Evolutionary conservation across 768 basidiomycete genomes (phyloP), one percentile per base, ranked within the genome.

Genomic region (Leucosporidium scottii): DNA sequence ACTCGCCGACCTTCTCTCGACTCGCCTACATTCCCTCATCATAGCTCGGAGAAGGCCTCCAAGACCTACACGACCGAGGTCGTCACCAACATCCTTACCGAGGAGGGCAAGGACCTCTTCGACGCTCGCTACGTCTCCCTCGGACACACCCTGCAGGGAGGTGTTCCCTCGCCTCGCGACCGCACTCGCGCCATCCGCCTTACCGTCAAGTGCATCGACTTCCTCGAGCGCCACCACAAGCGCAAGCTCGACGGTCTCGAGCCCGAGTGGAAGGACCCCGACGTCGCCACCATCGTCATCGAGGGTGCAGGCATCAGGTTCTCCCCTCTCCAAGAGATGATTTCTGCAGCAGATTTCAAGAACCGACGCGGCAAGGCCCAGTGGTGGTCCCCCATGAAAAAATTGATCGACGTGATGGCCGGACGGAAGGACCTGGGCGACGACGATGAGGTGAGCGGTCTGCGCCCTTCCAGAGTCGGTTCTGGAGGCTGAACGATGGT

Each of bases 61-160:
- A 81, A 81, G 13, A 89, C 97, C 30, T 99, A 98, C 82, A 87
- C 88, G 20, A 93, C 93, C 10, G 86, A 91, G 12, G 84, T 96
- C 63, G 84, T 99, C 73, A 93, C 88, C 68, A 90, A 90, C 78
- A 96, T 99, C 83, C 80, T 97, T 79, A 87, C 88, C 75, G 94
- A 96, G 77, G 94, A 98, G 79, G 96, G 96, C n/a, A 87, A 87
- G 30, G 70, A 82, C 8, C 82, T 97, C 28, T 99, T 98, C 76
- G 96, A 99, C 79, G 86, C 96, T 25, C 88, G 96, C 58, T 89
- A 86, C 25, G 96, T 94, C n/a, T 89, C 91, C 1, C 85, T 99
- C 25, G 96, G 96, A 21, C 96, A 99, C 80, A 98, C 93, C 7
- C 81, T 99, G 4, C 96, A 99, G 76, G 96, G 96, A 12, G 93